Evolutionary conservation across 2,329 filamentous ascomycete species (phyloP), one percentile per base, ranked within the genome.

Genomic region (Calonectria multiphialidica): DNA sequence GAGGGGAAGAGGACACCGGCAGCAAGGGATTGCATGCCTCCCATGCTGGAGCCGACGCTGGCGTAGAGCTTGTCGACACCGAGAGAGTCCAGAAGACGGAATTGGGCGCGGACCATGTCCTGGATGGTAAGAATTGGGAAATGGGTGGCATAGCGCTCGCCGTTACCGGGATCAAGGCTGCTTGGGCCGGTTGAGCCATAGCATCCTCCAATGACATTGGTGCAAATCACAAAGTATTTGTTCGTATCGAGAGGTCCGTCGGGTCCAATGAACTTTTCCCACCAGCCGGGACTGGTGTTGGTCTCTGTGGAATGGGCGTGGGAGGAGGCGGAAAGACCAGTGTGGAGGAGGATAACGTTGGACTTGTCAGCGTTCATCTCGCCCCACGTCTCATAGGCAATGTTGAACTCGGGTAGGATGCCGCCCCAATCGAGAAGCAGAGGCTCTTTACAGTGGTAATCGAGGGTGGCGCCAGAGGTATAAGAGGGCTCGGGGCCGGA

Each of bases 101-200:
- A 98, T 83, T 99, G 97, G 6, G 96, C 96, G 67, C 96, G 92
- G 35, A 98, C 97, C 97, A 99, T 99, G 83, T 99, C 97, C 78
- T 98, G 92, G 87, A 99, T 93, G 0, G 97, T 99, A 69, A 99
- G 85, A 77, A 99, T 97, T 3, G 97, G 97, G 81, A 99, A 99
- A 40, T 95, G 91, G 0, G 97, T 99, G 8, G 96, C 97, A 83
- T 98, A 99, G 79, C 90, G 91, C 84, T 96, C 90, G 44, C 95
- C 94, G 82, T 98, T 95, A 15, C 93, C 93, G 0, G 97, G 97
- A 81, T 98, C 96, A 75, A 96, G 89, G 77, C 94, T 96, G 68
- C 93, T 93, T 0, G 97, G 97, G 0, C 97, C 97, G 0, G 97
- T 99, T 42, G 95, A 98, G 40, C 97, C 97, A 83, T 97, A 98